Percentiles rank a stretch among this genome's conserved stretches.
These are phyloP conservation scores for Fusarium phyllophilum DNA, from an alignment of 2,329 filamentous ascomycete species.

Conservation along the genomic window DNA sequence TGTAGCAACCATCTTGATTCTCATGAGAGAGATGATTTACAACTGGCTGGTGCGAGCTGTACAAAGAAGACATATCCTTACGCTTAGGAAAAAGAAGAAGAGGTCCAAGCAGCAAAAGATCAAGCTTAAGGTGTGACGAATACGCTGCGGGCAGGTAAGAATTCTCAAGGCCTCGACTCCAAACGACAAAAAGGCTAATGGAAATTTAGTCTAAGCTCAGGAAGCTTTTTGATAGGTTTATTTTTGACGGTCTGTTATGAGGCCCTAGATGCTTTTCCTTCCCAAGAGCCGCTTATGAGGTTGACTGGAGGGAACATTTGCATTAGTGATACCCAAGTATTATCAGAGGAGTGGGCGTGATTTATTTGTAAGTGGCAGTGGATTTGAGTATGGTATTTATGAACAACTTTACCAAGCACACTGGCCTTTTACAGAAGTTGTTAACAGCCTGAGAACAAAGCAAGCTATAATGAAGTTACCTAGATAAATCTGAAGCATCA, in stretches of 20 bases:
- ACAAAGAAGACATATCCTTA: conserved; percentile 58
- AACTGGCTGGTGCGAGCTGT: conserved; percentile 54
- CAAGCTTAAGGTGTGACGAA: conserved; percentile 38
- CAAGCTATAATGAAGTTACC: not conserved
- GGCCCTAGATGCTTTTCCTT: not conserved
- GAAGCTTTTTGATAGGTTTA: not conserved
- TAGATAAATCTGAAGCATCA: not conserved
- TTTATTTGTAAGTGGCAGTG: not conserved
- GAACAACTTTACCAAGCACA: not conserved
- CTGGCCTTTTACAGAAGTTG: not conserved
- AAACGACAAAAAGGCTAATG: not conserved
- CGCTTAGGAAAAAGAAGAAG: conserved; percentile 53
- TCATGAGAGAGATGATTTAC: conserved; percentile 63
- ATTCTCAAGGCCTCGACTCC: not conserved
- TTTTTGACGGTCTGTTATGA: not conserved
- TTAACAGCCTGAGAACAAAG: not conserved
- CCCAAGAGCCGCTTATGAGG: not conserved
- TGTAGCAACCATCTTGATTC: conserved; percentile 58
- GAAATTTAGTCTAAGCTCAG: not conserved
- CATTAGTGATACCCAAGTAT: conserved; percentile 41
- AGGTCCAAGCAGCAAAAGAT: conserved; percentile 39
- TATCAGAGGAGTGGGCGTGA: conserved; percentile 1
- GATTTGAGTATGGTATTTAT: not conserved
- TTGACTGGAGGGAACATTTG: conserved; percentile 6
- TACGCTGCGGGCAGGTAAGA: not conserved